phyloP scores from a whole-genome alignment of 2,329 filamentous ascomycete genomes.

The Aspergillus tubingensis region DNA sequence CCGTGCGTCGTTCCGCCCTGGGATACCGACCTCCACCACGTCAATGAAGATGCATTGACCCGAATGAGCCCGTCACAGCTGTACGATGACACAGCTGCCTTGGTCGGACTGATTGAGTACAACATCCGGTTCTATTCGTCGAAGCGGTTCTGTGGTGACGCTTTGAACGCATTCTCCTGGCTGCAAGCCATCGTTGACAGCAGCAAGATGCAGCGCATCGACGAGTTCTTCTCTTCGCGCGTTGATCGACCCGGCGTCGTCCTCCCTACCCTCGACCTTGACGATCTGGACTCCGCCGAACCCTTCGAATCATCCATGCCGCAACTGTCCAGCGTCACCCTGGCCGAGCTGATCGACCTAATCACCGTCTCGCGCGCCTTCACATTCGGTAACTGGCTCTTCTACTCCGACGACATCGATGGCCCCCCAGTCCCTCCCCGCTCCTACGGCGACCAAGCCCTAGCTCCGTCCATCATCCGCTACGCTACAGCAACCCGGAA shows the following conservation, averaged over 20 bases:
- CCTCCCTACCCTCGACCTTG: conserved; percentile 22
- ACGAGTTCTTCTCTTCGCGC: conserved; percentile 35
- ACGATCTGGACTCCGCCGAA: conserved; percentile 17
- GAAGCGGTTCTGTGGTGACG: conserved; percentile 28
- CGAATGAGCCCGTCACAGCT: conserved; percentile 29
- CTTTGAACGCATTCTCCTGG: conserved; percentile 33
- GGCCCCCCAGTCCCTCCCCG: conserved; percentile 53
- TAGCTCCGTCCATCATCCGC: conserved; percentile 56
- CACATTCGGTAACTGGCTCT: conserved; percentile 55
- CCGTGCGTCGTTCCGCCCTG: conserved; percentile 36
- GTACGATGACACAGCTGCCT: conserved; percentile 37
- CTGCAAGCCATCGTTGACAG: conserved; percentile 39
- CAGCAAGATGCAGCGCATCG: conserved; percentile 38
- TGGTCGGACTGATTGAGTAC: conserved; percentile 37
- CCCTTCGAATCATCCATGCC: conserved; percentile 35
- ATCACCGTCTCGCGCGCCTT: conserved; percentile 49
- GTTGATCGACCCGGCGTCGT: conserved; percentile 18
- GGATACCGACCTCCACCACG: conserved; percentile 25
- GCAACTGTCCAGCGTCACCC: conserved; percentile 48
- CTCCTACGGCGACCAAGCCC: conserved; percentile 49
- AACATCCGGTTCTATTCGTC: conserved; percentile 31
- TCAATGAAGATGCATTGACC: conserved; percentile 23
- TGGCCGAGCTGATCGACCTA: conserved; percentile 56
- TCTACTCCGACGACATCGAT: conserved; percentile 55
- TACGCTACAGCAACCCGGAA: conserved; percentile 57